These are phyloP conservation scores for Dacryopinax primogenitus DNA, from an alignment of 768 basidiomycete species.

Conservation along the genomic window DNA sequence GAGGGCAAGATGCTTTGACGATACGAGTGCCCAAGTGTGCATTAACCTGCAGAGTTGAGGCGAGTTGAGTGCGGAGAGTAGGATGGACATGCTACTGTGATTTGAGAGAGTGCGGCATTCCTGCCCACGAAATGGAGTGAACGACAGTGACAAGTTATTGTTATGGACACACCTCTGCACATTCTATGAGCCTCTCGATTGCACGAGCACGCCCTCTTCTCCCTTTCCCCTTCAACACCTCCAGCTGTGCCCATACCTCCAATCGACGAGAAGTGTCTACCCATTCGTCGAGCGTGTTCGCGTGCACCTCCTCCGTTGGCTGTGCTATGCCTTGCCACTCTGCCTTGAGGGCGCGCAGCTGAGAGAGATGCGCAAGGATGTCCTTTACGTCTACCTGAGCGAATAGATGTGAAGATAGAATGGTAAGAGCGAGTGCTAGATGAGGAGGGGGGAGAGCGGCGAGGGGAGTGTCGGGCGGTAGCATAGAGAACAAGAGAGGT, in stretches of 20 bases:
- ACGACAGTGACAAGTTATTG: background rate
- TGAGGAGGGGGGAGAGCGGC: background rate
- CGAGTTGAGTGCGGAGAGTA: background rate
- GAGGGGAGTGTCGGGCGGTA: too few species aligned
- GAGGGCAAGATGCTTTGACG: background rate
- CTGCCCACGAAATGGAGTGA: background rate
- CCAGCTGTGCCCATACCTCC: background rate
- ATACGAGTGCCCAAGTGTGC: constrained; percentile 2
- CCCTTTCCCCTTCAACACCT: background rate
- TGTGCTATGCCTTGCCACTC: background rate
- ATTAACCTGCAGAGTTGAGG: background rate
- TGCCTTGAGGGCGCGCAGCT: background rate
- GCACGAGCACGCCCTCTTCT: background rate
- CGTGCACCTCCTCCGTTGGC: background rate
- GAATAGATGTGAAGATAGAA: background rate
- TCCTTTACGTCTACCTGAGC: background rate
- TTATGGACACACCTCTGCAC: background rate
- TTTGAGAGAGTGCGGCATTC: background rate
- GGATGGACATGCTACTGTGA: background rate
- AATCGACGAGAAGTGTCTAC: background rate
- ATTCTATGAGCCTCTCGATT: background rate
- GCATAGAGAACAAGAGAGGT: background rate
- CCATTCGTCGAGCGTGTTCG: background rate
- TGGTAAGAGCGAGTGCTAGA: background rate
- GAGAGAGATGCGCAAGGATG: background rate